Evolutionary conservation across 2,329 filamentous ascomycete genomes (phyloP), one percentile per base, ranked within the genome.

Genomic region (Hymenoscyphus infarciens): DNA sequence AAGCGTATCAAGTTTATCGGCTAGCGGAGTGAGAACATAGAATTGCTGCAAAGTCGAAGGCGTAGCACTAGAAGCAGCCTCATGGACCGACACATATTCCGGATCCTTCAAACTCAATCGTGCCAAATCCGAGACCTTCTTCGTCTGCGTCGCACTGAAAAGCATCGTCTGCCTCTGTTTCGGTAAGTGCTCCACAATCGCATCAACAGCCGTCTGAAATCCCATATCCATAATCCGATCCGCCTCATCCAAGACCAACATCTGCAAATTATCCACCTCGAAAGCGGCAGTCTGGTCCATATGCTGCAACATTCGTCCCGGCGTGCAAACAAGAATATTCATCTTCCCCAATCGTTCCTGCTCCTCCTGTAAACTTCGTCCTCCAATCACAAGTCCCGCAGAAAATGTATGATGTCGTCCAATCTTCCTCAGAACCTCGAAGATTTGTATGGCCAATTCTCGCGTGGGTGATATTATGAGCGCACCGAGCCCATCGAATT

Each of bases 221-320:
- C 95, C 95, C 92, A 98, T 95, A 73, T 99, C 95, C 83, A 99
- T 87, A 72, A 97, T 97, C 45, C 95, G 86, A 75, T 99, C 95
- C 2, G 95, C 95, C 76, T 99, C 95, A 71, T 99, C 95, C 62
- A 99, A 81, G 0, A 99, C 93, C 58, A 99, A 80, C 75, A 99
- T 90, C 77, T 96, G 91, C 67, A 99, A 76, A 74, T 96, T 95
- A 74, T 95, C 89, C 66, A 94, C 90, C 67, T 94, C 92, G 73
- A 99, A 90, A 19, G 89, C 87, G 0, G 92, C 91, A 0, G 94
- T 98, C 79, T 97, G 93, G 72, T 96, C 94, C 72, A 99, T 81
- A 76, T 99, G 95, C 77, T 99, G 95, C 69, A 98, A 79, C 83
- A 99, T 96, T 39, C 95, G 86, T 1, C 95, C 95, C 0, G 95